Evolutionary conservation across 2,329 filamentous ascomycete genomes (phyloP), one percentile per base, ranked within the genome.

Genomic region (Fusarium miscanthi): DNA sequence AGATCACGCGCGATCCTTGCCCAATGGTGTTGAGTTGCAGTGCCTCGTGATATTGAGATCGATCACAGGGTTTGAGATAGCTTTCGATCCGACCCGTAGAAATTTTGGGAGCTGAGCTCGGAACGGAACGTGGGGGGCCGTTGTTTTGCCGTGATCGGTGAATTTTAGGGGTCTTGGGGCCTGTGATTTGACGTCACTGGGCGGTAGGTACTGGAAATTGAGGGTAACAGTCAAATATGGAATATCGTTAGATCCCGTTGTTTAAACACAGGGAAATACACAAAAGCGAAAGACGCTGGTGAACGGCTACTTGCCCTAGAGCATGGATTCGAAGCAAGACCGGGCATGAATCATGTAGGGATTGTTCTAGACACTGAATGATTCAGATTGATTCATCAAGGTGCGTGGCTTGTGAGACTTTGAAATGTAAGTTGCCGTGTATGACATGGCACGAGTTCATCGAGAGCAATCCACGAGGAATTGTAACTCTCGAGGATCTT

Each of bases 51-150:
- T 73, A 54, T 56, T 53, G 31, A 59, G 31, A 45, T 70, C 46
- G 56, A 71, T 73, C 70, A 70, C 70, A 66, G 49, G 70, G 52
- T 52, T 49, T 40, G 52, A 40, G 35, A 57, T 59, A 70, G 65
- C 67, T 70, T 41, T 53, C 12, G 31, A 62, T n/a, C 35, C 17
- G 59, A 60, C 37, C 64, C 58, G 51, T 66, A 35, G 53, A 71
- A 67, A 60, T 67, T 70, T 70, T 73, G 60, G 63, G 61, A 64
- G 69, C 56, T 72, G 31, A 35, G 48, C 48, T 51, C n/a, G n/a
- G 30, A 38, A 31, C 70, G 66, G 66, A 73, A 73, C 70, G 70
- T 73, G 70, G 70, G 70, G 70, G 66, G n/a, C 69, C 69, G 70
- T 67, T 42, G 66, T 67, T 73, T 62, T 73, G 48, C 70, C 70